Base-by-base conservation (phyloP, 179 eudicot species). In the Camellia oleifera region DNA sequence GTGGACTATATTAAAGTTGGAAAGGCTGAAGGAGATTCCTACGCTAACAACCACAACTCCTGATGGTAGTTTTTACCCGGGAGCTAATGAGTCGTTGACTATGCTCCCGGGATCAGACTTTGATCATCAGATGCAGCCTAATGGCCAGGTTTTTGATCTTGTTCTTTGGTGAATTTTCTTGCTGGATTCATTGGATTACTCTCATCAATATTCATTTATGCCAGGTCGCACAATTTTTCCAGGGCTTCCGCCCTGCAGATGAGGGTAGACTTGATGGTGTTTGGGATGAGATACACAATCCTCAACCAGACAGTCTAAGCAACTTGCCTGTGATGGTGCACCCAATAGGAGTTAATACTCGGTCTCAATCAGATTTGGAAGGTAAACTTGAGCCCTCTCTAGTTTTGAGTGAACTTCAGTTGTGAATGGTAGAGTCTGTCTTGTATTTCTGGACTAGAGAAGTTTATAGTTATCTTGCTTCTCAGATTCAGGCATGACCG, bases 11-110 rank as follows among this genome's bases (percentile, higher is more conserved):
- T 79, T 26, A 50, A 61, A 80, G 77, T 89, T 90, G 99, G 99
- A 92, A 81, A 90, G 91, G 86, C 84, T 94, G 82, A 87, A 84
- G 78, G 99, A 94, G 89, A 94, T 95, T 83, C 99, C 98, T 52
- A 85, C 91, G 50, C 60, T 94, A 61, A 69, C 95, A 44, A 83
- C 87, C 73, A 81, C 86, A 0, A 81, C 84, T 74, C 83, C 90
- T 20, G 86, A 85, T 81, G 82, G 86, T 79, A 91, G 81, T 76
- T 79, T 82, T 40, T 82, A 83, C 82, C 40, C 83, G 13, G 92
- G 84, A 73, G 52, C 83, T 60, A 81, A 81, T 68, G 91, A 83
- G 62, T 92, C 81, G 53, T 84, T 89, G 65, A 78, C 90, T 15
- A 81, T 91, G 13, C 98, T 95, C 67, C 99, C 98, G 45, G 99